Conservation (phyloP, 1,284 basidiomycete species). For the Cystobasidiaceae sp. region DNA sequence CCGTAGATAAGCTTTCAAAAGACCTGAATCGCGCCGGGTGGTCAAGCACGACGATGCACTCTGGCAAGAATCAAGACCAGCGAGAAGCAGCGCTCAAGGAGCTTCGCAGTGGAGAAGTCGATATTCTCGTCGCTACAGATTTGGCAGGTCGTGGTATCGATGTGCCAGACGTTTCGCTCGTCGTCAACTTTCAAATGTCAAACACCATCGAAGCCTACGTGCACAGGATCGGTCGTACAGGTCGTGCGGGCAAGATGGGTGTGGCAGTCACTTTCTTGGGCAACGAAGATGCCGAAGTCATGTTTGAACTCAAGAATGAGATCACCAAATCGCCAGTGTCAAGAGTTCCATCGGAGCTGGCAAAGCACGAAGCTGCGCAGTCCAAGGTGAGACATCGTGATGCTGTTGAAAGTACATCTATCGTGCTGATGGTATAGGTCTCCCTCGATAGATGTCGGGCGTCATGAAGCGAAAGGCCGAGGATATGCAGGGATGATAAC, state of each 20-base stretch:
- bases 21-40: constrained; percentile 81
- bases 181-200: constrained; percentile 97
- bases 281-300: constrained; percentile 92
- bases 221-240: constrained; percentile 96
- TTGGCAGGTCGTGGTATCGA: constrained; percentile 98
- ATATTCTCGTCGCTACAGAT: constrained; percentile 91
- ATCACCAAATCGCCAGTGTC: constrained; percentile 87
- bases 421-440: too few species aligned
- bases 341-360: constrained; percentile 79
- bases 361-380: constrained; percentile 82
- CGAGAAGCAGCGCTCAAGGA: constrained; percentile 85
- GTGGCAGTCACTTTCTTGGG: constrained; percentile 90
- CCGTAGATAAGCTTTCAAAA: constrained; percentile 90
- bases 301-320: constrained; percentile 92
- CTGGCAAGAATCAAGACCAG: constrained; percentile 94
- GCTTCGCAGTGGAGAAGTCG: constrained; percentile 73
- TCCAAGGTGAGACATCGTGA: constrained; percentile 60
- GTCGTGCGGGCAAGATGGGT: constrained; percentile 91
- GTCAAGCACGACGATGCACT: constrained; percentile 83
- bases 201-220: constrained; percentile 93
- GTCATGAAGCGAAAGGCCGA: too few species aligned
- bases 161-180: constrained; percentile 89
- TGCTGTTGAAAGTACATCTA: neutral
- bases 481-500: too few species aligned
- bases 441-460: too few species aligned